Conservation (phyloP, 2,329 filamentous ascomycete genomes). For the Paecilomyces dactylethromorphus region DNA sequence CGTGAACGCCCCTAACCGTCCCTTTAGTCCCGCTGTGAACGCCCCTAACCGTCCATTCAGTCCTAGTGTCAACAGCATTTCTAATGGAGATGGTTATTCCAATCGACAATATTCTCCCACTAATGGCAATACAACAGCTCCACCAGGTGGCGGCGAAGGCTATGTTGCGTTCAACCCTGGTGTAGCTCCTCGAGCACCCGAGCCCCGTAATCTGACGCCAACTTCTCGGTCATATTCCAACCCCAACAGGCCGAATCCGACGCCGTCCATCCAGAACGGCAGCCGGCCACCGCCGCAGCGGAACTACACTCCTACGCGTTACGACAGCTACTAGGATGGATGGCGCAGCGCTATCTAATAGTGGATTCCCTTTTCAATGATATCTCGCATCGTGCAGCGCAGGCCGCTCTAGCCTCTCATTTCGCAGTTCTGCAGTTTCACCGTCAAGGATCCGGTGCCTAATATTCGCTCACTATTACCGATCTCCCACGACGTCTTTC, state of each 20-base stretch:
- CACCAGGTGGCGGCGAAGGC: slow-evolving; percentile 3
- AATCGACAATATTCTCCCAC: neutral
- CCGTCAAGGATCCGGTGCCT: neutral
- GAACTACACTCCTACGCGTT: neutral
- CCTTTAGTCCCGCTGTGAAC: neutral
- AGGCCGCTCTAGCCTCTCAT: neutral
- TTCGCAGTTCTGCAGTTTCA: neutral
- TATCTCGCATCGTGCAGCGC: neutral
- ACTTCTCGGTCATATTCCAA: neutral
- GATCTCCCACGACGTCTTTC: neutral
- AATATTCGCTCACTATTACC: neutral
- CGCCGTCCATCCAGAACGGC: neutral
- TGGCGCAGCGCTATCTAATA: neutral
- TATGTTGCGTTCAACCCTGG: slow-evolving; percentile 8
- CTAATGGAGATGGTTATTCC: neutral
- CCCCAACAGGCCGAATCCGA: neutral
- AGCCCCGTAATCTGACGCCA: neutral
- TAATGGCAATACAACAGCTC: slow-evolving; percentile 5
- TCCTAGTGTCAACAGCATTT: neutral
- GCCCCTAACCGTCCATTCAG: neutral
- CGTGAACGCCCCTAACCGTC: neutral
- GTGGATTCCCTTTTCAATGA: neutral
- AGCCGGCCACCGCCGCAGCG: neutral
- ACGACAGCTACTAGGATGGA: neutral
- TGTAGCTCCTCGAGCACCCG: neutral